Conservation (phyloP, 2,329 filamentous ascomycete genomes). For the Epicoccum nigrum region DNA sequence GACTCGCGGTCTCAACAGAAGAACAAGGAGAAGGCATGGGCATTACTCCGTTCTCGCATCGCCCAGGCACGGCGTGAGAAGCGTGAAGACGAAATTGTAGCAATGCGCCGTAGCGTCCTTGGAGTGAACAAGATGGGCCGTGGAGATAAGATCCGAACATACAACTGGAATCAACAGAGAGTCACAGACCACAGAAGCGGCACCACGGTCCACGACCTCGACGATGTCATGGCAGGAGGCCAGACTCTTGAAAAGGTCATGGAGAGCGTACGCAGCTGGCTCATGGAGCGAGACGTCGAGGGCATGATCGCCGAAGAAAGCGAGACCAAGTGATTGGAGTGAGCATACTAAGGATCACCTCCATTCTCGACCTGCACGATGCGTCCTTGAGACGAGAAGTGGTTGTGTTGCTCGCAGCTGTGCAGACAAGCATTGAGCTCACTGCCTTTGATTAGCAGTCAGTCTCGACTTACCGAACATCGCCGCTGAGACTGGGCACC, state of each 20-base stretch:
- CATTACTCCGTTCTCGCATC: constrained; percentile 78
- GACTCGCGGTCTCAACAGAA: constrained; percentile 88
- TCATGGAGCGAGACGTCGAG: constrained; percentile 76
- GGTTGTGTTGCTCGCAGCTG: not conserved
- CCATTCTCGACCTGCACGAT: not conserved
- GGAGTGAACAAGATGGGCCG: constrained; percentile 81
- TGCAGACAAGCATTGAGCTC: not conserved
- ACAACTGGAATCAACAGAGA: constrained; percentile 79
- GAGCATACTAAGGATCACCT: not conserved
- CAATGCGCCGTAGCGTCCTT: constrained; percentile 77
- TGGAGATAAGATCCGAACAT: constrained; percentile 92
- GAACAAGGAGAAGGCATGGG: constrained; percentile 89
- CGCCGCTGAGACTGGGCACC: constrained; percentile 1
- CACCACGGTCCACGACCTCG: constrained; percentile 77
- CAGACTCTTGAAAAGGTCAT: constrained; percentile 76
- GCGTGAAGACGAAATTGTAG: constrained; percentile 78
- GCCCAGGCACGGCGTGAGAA: constrained; percentile 81
- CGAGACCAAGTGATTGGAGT: constrained; percentile 24
- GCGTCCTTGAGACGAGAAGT: not conserved
- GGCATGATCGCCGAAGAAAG: constrained; percentile 61
- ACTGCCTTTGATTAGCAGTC: not conserved
- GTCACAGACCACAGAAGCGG: constrained; percentile 90
- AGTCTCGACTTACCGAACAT: constrained; percentile 3
- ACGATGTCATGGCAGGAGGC: constrained; percentile 78
- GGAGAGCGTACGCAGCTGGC: constrained; percentile 77